These are phyloP conservation scores for Populus hybrid DNA, from an alignment of 441 rosid genomes.

Conservation along the genomic window DNA sequence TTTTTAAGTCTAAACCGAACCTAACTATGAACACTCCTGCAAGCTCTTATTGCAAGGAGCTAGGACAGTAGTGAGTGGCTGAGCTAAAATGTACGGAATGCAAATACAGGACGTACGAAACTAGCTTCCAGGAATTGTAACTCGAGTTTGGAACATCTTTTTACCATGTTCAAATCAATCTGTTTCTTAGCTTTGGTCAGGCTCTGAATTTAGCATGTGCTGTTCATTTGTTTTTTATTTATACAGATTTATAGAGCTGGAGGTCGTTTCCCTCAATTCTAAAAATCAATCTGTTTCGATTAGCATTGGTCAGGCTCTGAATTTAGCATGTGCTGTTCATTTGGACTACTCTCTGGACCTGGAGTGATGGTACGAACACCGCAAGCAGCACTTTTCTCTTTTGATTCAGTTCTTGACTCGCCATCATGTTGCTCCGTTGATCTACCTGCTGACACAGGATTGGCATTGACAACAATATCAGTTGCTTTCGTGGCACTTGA, in stretches of 20 bases:
- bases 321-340: slow-evolving; percentile 40
- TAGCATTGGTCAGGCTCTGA: slow-evolving; percentile 62
- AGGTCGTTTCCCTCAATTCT: not conserved
- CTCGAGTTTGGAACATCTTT: not conserved
- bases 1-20: too few species aligned
- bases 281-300: slow-evolving; percentile 5
- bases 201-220: too few species aligned
- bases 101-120: too few species aligned
- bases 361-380: slow-evolving; percentile 14
- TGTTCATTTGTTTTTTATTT: too few species aligned
- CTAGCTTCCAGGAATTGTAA: too few species aligned
- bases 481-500: slow-evolving; percentile 24
- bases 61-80: not conserved
- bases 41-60: not conserved
- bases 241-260: slow-evolving; percentile 22
- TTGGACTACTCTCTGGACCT: slow-evolving; percentile 23
- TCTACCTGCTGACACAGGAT: slow-evolving; percentile 24
- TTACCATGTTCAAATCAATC: not conserved
- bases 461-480: not conserved
- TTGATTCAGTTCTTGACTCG: slow-evolving; percentile 31
- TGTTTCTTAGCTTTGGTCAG: too few species aligned
- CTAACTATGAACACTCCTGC: too few species aligned
- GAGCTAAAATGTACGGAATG: not conserved
- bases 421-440: slow-evolving; percentile 30
- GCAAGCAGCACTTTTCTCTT: slow-evolving; percentile 17